Conservation (phyloP, 2,329 filamentous ascomycete species). For the Scedosporium apiospermum region DNA sequence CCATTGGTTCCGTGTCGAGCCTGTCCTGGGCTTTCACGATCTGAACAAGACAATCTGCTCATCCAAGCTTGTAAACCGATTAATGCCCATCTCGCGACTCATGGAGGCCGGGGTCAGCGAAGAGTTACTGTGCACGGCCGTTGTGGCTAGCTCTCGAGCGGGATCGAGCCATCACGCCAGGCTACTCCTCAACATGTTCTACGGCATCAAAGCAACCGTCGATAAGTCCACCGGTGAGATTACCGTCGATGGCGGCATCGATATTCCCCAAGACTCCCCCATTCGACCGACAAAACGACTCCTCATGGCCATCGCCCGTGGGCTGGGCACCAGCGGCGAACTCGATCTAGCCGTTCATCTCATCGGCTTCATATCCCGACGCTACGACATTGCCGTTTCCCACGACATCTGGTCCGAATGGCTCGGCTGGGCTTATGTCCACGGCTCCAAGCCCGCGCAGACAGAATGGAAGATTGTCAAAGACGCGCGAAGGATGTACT, state of each 20-base stretch:
- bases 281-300: conserved; percentile 33
- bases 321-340: conserved; percentile 57
- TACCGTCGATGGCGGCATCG: not conserved
- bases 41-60: not conserved
- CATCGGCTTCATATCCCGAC: conserved; percentile 51
- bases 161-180: not conserved
- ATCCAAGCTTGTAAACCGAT: not conserved
- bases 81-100: not conserved
- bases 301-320: conserved; percentile 57
- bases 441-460: conserved; percentile 28
- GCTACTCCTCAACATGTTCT: not conserved
- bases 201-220: not conserved
- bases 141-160: not conserved
- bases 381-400: conserved; percentile 49
- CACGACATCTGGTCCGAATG: conserved; percentile 54
- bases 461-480: conserved; percentile 26
- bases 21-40: not conserved
- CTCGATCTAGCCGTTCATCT: conserved; percentile 48
- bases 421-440: conserved; percentile 56
- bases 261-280: not conserved
- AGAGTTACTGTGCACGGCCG: not conserved
- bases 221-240: not conserved
- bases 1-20: not conserved
- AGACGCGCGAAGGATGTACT: conserved; percentile 23
- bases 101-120: not conserved